phyloP scores from a whole-genome alignment of 305 asterid genomes.

The Rubia occidens region DNA sequence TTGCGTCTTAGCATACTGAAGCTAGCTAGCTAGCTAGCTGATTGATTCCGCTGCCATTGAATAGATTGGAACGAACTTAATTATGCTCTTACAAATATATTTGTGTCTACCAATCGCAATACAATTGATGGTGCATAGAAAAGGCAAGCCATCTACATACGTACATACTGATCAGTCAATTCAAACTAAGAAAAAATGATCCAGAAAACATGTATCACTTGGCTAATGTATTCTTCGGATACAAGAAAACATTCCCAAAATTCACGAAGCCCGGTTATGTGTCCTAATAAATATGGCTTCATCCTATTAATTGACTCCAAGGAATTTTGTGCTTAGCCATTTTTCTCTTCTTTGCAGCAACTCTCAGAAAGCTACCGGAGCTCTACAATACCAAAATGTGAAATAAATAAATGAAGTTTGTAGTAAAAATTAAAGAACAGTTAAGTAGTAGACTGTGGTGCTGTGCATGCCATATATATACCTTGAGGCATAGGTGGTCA shows the following conservation, averaged over 20 bases:
- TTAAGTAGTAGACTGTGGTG: background rate
- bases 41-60: constrained; percentile 21
- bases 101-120: too few relatives aligned
- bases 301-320: constrained; percentile 9
- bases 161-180: background rate
- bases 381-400: constrained; percentile 10
- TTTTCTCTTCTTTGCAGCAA: constrained; percentile 24
- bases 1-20: constrained; percentile 11
- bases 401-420: background rate
- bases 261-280: background rate
- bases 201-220: background rate
- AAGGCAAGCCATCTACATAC: background rate
- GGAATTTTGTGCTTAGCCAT: constrained; percentile 22
- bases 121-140: too few relatives aligned
- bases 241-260: background rate
- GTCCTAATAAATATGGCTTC: background rate
- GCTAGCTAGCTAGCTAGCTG: background rate
- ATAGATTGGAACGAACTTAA: constrained; percentile 12
- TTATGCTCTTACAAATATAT: too few relatives aligned
- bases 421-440: too few relatives aligned
- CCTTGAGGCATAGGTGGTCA: constrained; percentile 21
- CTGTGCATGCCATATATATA: background rate
- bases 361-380: constrained; percentile 18
- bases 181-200: background rate
- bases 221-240: background rate